A percentile compares a stretch with the other conserved stretches of the same genome.
Conservation (phyloP, 2,329 filamentous ascomycete genomes). For the Pseudogymnoascus pannorum region DNA sequence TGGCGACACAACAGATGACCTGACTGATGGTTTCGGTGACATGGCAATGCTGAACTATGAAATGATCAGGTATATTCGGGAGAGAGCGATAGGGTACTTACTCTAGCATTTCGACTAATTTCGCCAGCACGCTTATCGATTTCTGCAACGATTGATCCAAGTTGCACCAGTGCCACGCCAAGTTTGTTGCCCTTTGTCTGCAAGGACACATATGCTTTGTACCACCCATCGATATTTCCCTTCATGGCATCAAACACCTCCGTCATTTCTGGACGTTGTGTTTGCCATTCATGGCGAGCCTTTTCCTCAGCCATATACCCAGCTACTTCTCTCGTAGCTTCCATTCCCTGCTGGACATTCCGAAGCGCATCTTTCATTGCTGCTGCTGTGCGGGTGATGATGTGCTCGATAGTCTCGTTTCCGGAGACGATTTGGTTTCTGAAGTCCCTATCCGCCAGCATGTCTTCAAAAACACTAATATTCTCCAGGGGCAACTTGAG, state of each 20-base stretch:
- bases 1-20: conserved; percentile 10
- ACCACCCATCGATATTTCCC: conserved; percentile 87
- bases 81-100: conserved; percentile 36
- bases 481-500: conserved; percentile 80
- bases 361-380: conserved; percentile 70
- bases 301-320: conserved; percentile 65
- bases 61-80: not conserved
- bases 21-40: conserved; percentile 13
- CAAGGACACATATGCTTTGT: conserved; percentile 68
- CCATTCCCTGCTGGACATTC: conserved; percentile 71
- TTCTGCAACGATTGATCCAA: conserved; percentile 72
- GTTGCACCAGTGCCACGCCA: conserved; percentile 60
- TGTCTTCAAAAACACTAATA: conserved; percentile 72
- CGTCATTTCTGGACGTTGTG: conserved; percentile 54
- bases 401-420: conserved; percentile 86
- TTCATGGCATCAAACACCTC: conserved; percentile 86
- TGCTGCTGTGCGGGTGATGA: conserved; percentile 69
- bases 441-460: conserved; percentile 79
- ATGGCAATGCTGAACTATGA: not conserved
- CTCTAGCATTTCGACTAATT: conserved; percentile 70
- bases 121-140: conserved; percentile 81
- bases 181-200: conserved; percentile 65
- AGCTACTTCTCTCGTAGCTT: conserved; percentile 68
- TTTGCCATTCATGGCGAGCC: conserved; percentile 49
- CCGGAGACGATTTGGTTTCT: conserved; percentile 74